phyloP scores from a whole-genome alignment of 73 alveolate genomes.

The Paramecium pentaurelia region DNA sequence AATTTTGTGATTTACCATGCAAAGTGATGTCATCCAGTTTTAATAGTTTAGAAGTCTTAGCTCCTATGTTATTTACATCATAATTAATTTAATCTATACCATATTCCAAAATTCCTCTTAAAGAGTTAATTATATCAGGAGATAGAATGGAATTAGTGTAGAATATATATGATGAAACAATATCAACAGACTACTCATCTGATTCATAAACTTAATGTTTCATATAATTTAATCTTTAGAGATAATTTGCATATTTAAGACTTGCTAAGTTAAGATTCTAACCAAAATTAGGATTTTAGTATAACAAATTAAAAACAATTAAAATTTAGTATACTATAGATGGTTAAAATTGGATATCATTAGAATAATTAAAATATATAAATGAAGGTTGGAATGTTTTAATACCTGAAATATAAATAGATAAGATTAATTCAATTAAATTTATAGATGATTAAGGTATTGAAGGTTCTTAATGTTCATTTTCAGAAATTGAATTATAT shows the following conservation, averaged over 20 bases:
- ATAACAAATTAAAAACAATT: neutral
- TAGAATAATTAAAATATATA: neutral
- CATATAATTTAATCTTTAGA: neutral
- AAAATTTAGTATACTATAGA: conserved; percentile 24
- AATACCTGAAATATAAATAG: neutral
- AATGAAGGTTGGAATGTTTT: conserved; percentile 18
- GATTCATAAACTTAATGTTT: neutral
- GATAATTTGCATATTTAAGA: neutral
- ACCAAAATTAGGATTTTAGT: neutral
- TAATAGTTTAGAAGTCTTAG: neutral
- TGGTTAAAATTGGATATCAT: neutral
- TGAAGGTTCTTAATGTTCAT: conserved; percentile 26
- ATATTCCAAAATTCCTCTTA: neutral
- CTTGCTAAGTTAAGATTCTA: neutral
- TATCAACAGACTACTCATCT: neutral
- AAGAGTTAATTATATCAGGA: neutral
- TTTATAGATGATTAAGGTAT: neutral
- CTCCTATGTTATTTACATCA: neutral
- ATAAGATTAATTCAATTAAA: neutral
- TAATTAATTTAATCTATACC: neutral
- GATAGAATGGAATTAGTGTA: neutral
- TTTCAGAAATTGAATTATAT: conserved; percentile 34
- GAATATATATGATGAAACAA: neutral
- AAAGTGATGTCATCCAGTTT: neutral
- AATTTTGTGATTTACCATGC: neutral